Evolutionary conservation across 352 stramenopile species (phyloP).

Genomic region (Globisporangium perplexum): DNA sequence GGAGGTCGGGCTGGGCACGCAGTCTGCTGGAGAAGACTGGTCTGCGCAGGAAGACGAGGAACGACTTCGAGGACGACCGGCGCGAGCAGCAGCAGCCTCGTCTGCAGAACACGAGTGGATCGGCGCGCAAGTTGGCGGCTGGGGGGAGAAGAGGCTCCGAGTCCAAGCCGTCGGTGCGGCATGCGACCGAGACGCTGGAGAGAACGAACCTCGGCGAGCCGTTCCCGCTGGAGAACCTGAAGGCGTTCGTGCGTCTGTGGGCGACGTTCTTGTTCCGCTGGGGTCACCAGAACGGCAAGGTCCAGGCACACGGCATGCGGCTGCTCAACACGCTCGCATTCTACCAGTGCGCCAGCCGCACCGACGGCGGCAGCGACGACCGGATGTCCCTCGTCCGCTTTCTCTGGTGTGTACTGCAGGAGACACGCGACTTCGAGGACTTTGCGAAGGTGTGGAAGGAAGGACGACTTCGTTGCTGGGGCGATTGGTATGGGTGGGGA

Average conservation of each 20-base stretch:
- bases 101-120: conserved; percentile 31
- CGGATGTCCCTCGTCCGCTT: conserved; percentile 37
- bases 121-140: conserved; percentile 30
- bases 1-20: conserved; percentile 45
- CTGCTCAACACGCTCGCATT: conserved; percentile 61
- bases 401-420: conserved; percentile 61
- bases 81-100: conserved; percentile 4
- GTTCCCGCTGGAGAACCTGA: conserved; percentile 42
- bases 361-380: neutral
- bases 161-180: neutral
- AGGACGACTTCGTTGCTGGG: conserved; percentile 1
- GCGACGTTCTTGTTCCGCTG: conserved; percentile 56
- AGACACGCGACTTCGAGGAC: conserved; percentile 44
- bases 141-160: conserved; percentile 4
- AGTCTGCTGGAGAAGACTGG: conserved; percentile 53
- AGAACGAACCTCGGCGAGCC: conserved; percentile 12
- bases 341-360: conserved; percentile 25
- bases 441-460: conserved; percentile 44
- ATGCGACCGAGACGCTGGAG: conserved; percentile 4
- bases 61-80: conserved; percentile 12
- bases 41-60: conserved; percentile 18
- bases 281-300: conserved; percentile 32
- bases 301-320: conserved; percentile 34
- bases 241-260: conserved; percentile 36
- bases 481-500: conserved; percentile 6